Percentiles rank a stretch among this genome's conserved stretches.
These are phyloP conservation scores for Candida verbasci DNA, from an alignment of 805 yeast species.

Conservation along the genomic window DNA sequence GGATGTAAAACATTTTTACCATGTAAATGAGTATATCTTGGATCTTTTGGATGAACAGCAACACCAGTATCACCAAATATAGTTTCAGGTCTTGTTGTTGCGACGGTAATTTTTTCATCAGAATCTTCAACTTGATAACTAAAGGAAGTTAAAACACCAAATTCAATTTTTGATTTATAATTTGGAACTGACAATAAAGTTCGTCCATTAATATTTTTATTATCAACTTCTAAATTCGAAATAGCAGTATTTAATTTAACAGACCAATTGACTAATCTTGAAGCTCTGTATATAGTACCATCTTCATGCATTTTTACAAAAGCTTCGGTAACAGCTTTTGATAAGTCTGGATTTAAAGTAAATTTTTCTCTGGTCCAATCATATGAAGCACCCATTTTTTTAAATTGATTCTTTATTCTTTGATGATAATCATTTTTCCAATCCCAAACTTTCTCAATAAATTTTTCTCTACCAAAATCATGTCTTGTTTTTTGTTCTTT, in stretches of 20 bases:
- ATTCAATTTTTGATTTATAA: constrained; percentile 85
- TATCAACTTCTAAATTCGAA: constrained; percentile 94
- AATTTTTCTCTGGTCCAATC: constrained; percentile 96
- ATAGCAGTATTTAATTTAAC: constrained; percentile 91
- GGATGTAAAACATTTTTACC: constrained; percentile 93
- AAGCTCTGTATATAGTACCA: constrained; percentile 91
- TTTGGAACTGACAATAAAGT: constrained; percentile 83
- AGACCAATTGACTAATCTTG: constrained; percentile 94
- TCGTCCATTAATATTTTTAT: constrained; percentile 80
- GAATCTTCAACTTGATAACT: constrained; percentile 85
- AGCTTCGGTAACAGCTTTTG: constrained; percentile 83
- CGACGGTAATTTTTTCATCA: constrained; percentile 84
- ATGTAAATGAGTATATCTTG: constrained; percentile 89
- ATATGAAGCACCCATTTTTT: constrained; percentile 90
- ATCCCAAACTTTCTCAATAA: constrained; percentile 88
- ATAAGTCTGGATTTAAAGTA: constrained; percentile 76
- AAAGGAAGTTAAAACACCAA: constrained; percentile 95
- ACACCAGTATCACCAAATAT: constrained; percentile 96
- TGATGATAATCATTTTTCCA: constrained; percentile 95
- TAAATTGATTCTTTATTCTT: constrained; percentile 79
- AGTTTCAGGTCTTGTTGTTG: constrained; percentile 99
- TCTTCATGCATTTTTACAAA: constrained; percentile 90
- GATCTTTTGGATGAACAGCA: constrained; percentile 95
- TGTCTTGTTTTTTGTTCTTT: constrained; percentile 86
- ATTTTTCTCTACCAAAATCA: constrained; percentile 90